Evolutionary conservation across 1,284 basidiomycete genomes (phyloP).

Genomic region (Vanrija sp.): DNA sequence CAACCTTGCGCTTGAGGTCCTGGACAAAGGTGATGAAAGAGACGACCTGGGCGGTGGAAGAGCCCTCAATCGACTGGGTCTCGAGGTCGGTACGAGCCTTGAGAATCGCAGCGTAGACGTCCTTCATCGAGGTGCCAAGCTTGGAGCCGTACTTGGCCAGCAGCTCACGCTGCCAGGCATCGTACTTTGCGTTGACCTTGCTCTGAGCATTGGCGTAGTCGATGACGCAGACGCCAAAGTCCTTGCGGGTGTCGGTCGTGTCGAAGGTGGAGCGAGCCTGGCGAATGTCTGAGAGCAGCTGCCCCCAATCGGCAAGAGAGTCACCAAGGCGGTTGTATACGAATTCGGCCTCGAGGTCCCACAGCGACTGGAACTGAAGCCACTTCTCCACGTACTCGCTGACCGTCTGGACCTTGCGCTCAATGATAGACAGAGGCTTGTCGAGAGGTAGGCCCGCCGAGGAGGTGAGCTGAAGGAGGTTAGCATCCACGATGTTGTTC

Average conservation of each 20-base stretch:
- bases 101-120: conserved; percentile 85
- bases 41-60: conserved; percentile 88
- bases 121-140: conserved; percentile 90
- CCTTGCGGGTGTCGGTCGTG: conserved; percentile 86
- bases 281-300: conserved; percentile 92
- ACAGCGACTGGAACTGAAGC: conserved; percentile 97
- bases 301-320: conserved; percentile 87
- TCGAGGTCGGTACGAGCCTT: conserved; percentile 94
- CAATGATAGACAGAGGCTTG: conserved; percentile 80
- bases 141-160: conserved; percentile 86
- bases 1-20: conserved; percentile 94
- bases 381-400: conserved; percentile 91
- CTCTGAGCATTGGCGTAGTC: conserved; percentile 98
- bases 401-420: conserved; percentile 70
- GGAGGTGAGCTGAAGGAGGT: conserved; percentile 55
- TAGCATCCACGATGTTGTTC: too few relatives aligned
- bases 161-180: conserved; percentile 94
- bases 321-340: conserved; percentile 92
- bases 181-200: conserved; percentile 97
- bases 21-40: conserved; percentile 99
- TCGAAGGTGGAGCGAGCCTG: conserved; percentile 94
- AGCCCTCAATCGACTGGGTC: conserved; percentile 68
- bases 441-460: conserved; percentile 72
- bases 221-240: conserved; percentile 88
- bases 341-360: conserved; percentile 96